A percentile compares a stretch with the other conserved stretches of the same genome.
Evolutionary conservation across 495 filamentous ascomycete species (phyloP).

Genomic region (Xylaria curta): DNA sequence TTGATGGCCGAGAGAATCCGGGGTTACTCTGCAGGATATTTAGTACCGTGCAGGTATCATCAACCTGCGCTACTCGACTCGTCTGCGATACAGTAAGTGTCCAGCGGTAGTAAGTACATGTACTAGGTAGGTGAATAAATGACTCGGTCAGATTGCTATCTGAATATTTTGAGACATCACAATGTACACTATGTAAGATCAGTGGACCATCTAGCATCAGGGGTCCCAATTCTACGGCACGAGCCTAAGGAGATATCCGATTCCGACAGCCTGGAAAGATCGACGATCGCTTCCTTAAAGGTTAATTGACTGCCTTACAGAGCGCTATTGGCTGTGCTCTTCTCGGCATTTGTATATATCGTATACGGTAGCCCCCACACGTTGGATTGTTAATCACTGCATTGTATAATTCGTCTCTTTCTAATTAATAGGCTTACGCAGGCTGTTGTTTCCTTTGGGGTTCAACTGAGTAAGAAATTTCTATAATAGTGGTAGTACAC

Average conservation of each 20-base stretch:
- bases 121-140: not conserved
- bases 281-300: constrained; percentile 22
- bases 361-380: not conserved
- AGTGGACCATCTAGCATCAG: constrained; percentile 5
- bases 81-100: not conserved
- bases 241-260: constrained; percentile 25
- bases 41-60: constrained; percentile 14
- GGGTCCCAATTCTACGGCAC: constrained; percentile 18
- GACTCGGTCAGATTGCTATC: constrained; percentile 12
- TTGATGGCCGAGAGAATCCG: constrained; percentile 6
- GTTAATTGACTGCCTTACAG: not conserved
- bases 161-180: not conserved
- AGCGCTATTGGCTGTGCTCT: constrained; percentile 7
- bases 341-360: constrained; percentile 14
- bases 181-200: constrained; percentile 7
- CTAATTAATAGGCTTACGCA: not conserved
- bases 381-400: not conserved
- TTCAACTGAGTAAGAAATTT: not conserved
- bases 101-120: not conserved
- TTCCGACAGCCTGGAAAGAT: constrained; percentile 29
- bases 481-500: not conserved
- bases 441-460: not conserved
- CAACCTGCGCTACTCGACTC: not conserved
- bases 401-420: not conserved
- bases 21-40: constrained; percentile 19